Base-by-base conservation (phyloP, 2,329 filamentous ascomycete genomes). In the Verticillium zaregamsianum region DNA sequence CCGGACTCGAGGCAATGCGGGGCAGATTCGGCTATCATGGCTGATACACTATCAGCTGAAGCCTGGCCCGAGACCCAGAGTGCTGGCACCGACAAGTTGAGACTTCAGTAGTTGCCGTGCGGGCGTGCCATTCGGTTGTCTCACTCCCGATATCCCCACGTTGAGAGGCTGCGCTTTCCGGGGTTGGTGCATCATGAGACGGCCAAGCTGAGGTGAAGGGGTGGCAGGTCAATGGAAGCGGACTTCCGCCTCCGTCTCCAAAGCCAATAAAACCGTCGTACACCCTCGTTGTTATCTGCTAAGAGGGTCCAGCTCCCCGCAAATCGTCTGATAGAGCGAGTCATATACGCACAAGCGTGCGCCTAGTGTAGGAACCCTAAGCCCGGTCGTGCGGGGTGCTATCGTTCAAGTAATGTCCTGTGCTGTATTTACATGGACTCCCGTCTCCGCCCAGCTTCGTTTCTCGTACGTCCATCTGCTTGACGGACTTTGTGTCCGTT, bases 191-290 rank as follows among this genome's bases (percentile, higher is more conserved):
- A 45, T 45, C 39, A 45, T 45, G 39, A n/a, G 15, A 17, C n/a
- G 17, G 17, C n/a, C 17, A n/a, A 45, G 7, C 17, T 28, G n/a
- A 45, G 17, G 39, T 45, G 39, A 23, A 45, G 5, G 37, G 39
- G 39, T 20, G n/a, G 6, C 39, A 7, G 3, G 7, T 14, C 8
- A 49, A 40, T 39, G 56, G 56, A 58, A 32, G 37, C 56, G 56
- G 56, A 58, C 35, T 8, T 40, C 56, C 56, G 56, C 40, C 56
- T 37, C 56, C 56, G 56, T 58, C 35, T 45, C 39, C 17, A 45
- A n/a, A 8, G 15, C 39, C 39, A 45, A 17, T 45, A n/a, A 20
- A 23, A 45, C 2, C 6, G n/a, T 17, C 17, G n/a, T 45, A 17
- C 28, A 45, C 39, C 39, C 39, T 45, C 6, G 15, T 17, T 45